phyloP scores from a whole-genome alignment of 306 rosid genomes.

The Rosa chinensis region DNA sequence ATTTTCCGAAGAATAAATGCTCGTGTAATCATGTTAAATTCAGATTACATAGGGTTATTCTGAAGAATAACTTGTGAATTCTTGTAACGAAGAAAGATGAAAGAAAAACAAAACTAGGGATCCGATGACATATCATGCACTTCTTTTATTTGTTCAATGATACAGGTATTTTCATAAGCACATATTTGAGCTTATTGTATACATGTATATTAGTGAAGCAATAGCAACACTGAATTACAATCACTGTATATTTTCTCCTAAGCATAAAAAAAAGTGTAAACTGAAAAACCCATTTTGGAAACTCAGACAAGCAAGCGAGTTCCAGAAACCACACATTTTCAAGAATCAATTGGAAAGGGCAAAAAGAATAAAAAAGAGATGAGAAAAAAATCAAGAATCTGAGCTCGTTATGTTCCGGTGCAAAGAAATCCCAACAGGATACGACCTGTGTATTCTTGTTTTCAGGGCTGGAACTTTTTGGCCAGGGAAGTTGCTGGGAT shows the following conservation, averaged over 20 bases:
- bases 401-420: conserved; percentile 27
- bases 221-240: background rate
- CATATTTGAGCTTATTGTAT: background rate
- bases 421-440: conserved; percentile 44
- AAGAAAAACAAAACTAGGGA: background rate
- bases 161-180: background rate
- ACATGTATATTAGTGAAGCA: conserved; percentile 10
- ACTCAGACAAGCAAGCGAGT: background rate
- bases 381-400: conserved; percentile 4
- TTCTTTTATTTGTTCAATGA: background rate
- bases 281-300: background rate
- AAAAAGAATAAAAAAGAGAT: background rate
- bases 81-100: no score
- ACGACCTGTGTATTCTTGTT: conserved; percentile 50
- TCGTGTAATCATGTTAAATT: background rate
- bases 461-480: conserved; percentile 22
- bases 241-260: background rate
- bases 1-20: background rate
- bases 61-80: no score
- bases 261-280: background rate
- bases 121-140: background rate
- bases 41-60: background rate
- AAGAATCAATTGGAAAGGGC: conserved; percentile 10
- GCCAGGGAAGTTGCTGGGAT: conserved; percentile 4
- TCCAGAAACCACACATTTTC: background rate